phyloP scores from a whole-genome alignment of 176 grass and related monocot species.

The Cenchrus fungigraminus region DNA sequence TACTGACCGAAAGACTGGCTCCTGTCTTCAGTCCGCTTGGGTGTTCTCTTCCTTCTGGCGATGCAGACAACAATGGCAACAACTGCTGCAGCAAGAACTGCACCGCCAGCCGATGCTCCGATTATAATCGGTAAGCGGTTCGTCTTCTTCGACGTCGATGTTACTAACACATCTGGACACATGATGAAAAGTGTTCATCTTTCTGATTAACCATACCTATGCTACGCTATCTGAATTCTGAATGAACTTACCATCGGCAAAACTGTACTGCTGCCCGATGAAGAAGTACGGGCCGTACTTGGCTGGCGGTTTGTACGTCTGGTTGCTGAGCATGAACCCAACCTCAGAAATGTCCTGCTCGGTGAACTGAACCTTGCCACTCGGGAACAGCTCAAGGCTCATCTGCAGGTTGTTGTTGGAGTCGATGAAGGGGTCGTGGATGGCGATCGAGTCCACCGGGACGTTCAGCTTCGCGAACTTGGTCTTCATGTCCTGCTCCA shows the following conservation, averaged over 20 bases:
- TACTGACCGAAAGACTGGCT: slow-evolving; percentile 61
- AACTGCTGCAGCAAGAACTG: slow-evolving; percentile 40
- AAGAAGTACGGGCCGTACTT: slow-evolving; percentile 74
- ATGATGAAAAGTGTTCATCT: background rate
- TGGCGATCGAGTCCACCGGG: slow-evolving; percentile 59
- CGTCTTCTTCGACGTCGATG: slow-evolving; percentile 42
- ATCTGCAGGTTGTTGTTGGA: slow-evolving; percentile 55
- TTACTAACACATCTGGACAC: background rate
- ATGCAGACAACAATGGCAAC: slow-evolving; percentile 40
- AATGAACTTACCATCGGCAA: slow-evolving; percentile 51
- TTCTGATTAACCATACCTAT: background rate
- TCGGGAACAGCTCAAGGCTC: slow-evolving; percentile 58
- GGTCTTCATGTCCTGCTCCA: slow-evolving; percentile 47
- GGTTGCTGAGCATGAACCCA: slow-evolving; percentile 74
- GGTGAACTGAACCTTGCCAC: slow-evolving; percentile 44
- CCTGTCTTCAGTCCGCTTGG: slow-evolving; percentile 43
- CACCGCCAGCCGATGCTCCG: slow-evolving; percentile 51
- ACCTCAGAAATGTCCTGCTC: slow-evolving; percentile 47
- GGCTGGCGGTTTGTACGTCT: slow-evolving; percentile 56
- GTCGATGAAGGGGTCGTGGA: slow-evolving; percentile 54
- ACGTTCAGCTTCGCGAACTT: slow-evolving; percentile 6
- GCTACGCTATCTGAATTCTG: background rate
- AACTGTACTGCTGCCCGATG: slow-evolving; percentile 47
- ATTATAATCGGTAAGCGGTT: slow-evolving; percentile 53
- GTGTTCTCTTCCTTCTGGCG: slow-evolving; percentile 42